These are phyloP conservation scores for Larix kaempferi DNA, from an alignment of 75 land plant genomes.

Conservation along the genomic window DNA sequence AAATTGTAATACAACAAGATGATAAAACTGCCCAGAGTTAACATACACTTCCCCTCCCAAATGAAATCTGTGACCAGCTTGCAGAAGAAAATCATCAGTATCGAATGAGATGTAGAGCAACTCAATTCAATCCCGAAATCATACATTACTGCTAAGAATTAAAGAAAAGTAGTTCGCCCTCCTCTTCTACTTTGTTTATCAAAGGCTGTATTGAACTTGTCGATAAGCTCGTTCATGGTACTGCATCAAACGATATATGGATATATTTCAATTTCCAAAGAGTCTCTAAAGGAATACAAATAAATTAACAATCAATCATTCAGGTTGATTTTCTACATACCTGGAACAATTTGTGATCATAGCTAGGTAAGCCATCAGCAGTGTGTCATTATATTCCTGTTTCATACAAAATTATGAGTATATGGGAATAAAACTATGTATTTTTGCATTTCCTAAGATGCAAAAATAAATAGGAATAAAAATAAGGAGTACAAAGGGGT, in stretches of 20 bases:
- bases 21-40: neutral
- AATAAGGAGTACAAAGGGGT: too few relatives aligned
- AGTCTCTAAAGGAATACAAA: neutral
- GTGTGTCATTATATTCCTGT: conserved; percentile 97
- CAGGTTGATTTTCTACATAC: conserved; percentile 32
- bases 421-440: neutral
- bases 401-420: neutral
- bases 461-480: too few relatives aligned
- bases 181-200: conserved; percentile 84
- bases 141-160: neutral
- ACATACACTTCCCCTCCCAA: neutral
- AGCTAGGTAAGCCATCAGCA: conserved; percentile 91
- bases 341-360: conserved; percentile 96
- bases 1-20: neutral
- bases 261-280: neutral
- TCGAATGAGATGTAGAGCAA: neutral
- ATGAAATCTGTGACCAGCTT: neutral
- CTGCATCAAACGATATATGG: conserved; percentile 31
- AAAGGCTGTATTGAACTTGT: conserved; percentile 92
- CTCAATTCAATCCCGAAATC: neutral
- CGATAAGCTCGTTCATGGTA: conserved; percentile 91
- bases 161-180: conserved; percentile 38
- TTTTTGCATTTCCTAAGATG: too few relatives aligned
- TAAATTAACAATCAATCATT: neutral
- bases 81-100: neutral